Conservation (phyloP, 257 asterid species). For the Solanum sejunctum region DNA sequence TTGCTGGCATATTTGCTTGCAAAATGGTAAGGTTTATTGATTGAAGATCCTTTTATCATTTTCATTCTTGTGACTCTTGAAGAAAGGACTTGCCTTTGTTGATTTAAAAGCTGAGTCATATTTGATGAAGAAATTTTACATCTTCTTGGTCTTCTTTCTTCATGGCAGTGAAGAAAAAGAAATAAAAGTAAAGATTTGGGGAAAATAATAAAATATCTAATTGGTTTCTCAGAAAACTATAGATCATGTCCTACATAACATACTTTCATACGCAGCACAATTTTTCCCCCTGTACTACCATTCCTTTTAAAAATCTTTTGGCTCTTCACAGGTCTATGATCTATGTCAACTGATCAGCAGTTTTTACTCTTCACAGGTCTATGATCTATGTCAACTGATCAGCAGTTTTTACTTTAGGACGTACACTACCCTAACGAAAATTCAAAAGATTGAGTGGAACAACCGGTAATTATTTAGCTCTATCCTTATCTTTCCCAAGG, state of each 20-base stretch:
- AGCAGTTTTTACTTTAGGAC: slow-evolving; percentile 67
- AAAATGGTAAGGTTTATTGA: slow-evolving; percentile 50
- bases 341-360: slow-evolving; percentile 74
- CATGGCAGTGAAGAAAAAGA: background rate
- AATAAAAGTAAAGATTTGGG: background rate
- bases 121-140: background rate
- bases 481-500: background rate
- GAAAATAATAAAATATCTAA: background rate
- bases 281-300: background rate
- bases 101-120: background rate
- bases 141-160: background rate
- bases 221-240: background rate
- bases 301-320: slow-evolving; percentile 6
- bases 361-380: slow-evolving; percentile 32
- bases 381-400: slow-evolving; percentile 72
- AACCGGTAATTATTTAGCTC: slow-evolving; percentile 49
- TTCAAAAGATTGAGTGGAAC: slow-evolving; percentile 82
- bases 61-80: background rate
- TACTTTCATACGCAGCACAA: background rate
- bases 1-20: slow-evolving; percentile 66
- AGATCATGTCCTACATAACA: background rate
- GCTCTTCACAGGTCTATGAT: slow-evolving; percentile 56
- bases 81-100: background rate
- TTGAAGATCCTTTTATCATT: slow-evolving; percentile 4
- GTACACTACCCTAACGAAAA: slow-evolving; percentile 64